A percentile compares a stretch with the other conserved stretches of the same genome.
Conservation (phyloP, 1,139 yeast genomes). For the Suhomyces kunorum region DNA sequence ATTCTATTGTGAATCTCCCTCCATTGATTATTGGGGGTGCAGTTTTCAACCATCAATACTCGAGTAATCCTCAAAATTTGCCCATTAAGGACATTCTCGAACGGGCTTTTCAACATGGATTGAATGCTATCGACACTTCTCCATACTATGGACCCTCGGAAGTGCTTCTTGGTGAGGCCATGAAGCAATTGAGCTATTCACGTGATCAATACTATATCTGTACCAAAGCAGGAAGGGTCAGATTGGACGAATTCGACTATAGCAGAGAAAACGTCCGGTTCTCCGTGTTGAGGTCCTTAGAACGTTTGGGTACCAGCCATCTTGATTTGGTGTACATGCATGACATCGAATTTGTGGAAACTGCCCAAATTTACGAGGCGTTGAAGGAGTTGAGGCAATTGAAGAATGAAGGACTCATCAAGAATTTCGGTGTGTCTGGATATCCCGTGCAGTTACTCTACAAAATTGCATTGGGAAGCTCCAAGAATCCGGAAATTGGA, state of each 20-base stretch:
- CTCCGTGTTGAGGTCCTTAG: constrained; percentile 66
- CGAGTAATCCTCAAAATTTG: constrained; percentile 59
- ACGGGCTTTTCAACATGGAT: constrained; percentile 64
- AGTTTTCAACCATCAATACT: constrained; percentile 76
- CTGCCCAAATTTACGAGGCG: constrained; percentile 59
- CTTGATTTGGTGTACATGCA: constrained; percentile 83
- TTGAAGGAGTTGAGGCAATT: constrained; percentile 57
- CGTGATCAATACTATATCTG: constrained; percentile 71
- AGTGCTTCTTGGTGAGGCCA: constrained; percentile 65
- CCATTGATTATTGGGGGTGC: constrained; percentile 84
- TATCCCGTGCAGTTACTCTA: constrained; percentile 76
- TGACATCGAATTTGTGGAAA: constrained; percentile 79
- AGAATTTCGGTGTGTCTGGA: constrained; percentile 78
- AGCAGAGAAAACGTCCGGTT: constrained; percentile 56
- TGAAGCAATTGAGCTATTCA: constrained; percentile 45
- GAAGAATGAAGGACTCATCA: constrained; percentile 64
- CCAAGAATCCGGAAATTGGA: constrained; percentile 37
- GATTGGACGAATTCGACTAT: constrained; percentile 73
- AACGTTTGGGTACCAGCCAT: constrained; percentile 64
- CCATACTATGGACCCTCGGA: constrained; percentile 95
- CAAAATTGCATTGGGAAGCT: constrained; percentile 44
- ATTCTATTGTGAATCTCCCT: constrained; percentile 43
- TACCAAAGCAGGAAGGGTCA: constrained; percentile 84
- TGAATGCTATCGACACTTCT: constrained; percentile 82
- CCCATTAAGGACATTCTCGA: constrained; percentile 60